phyloP scores from a whole-genome alignment of 495 filamentous ascomycete species.

The Aspergillus steynii region DNA sequence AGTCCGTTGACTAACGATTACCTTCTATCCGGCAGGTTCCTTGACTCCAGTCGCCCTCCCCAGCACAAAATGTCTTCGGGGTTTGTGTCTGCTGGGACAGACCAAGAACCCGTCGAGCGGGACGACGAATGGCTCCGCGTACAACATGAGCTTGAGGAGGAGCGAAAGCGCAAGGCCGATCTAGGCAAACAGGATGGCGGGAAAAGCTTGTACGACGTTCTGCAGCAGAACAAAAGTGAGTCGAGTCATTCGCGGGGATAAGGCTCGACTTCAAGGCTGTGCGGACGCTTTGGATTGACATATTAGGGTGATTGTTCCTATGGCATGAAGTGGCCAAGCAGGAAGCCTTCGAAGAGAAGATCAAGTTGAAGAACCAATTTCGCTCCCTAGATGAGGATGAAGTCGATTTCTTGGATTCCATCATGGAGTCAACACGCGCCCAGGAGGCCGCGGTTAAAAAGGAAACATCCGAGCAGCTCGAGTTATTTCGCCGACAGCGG shows the following conservation, averaged over 20 bases:
- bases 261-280: not conserved
- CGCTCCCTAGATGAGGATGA: constrained; percentile 91
- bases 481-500: constrained; percentile 66
- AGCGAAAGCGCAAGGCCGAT: constrained; percentile 59
- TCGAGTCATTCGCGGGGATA: constrained; percentile 14
- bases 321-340: constrained; percentile 77
- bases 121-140: constrained; percentile 76
- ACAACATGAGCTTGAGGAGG: constrained; percentile 74
- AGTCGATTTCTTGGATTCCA: constrained; percentile 83
- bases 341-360: constrained; percentile 91
- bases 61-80: constrained; percentile 68
- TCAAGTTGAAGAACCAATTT: constrained; percentile 88
- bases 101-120: constrained; percentile 59
- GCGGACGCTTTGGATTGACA: constrained; percentile 44
- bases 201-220: constrained; percentile 78
- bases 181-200: constrained; percentile 57
- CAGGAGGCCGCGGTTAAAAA: constrained; percentile 73
- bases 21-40: not conserved
- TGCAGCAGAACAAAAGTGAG: constrained; percentile 93
- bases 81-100: constrained; percentile 85
- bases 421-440: constrained; percentile 64
- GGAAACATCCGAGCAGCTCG: constrained; percentile 73
- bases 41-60: not conserved
- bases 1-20: constrained; percentile 1
- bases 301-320: constrained; percentile 47